A percentile compares a stretch with the other conserved stretches of the same genome.
Conservation (phyloP, 1,139 yeast species). For the Sporopachydermia cereana region DNA sequence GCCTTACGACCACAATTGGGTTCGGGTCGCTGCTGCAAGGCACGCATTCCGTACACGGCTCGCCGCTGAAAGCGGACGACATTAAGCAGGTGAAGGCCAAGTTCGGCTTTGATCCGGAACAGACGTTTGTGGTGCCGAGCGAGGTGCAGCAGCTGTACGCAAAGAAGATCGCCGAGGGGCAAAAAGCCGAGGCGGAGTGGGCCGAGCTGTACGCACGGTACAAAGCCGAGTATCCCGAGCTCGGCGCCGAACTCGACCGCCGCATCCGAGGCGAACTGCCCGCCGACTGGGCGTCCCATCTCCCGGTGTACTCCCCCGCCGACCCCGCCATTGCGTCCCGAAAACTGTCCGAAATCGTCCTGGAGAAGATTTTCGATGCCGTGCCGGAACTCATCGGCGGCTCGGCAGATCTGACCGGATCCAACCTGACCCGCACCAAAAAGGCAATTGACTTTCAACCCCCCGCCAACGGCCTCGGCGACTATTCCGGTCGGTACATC, state of each 20-base stretch:
- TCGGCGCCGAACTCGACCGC: constrained; percentile 73
- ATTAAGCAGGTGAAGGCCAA: constrained; percentile 73
- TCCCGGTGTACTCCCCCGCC: constrained; percentile 69
- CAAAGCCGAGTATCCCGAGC: constrained; percentile 59
- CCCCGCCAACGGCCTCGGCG: constrained; percentile 70
- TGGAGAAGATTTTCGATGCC: constrained; percentile 48
- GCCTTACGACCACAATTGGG: constrained; percentile 87
- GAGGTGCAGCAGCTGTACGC: constrained; percentile 70
- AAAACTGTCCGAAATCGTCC: constrained; percentile 81
- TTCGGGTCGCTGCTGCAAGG: constrained; percentile 84
- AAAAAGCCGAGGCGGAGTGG: constrained; percentile 66
- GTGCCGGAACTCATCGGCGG: constrained; percentile 95
- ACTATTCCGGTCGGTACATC: constrained; percentile 85
- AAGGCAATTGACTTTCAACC: constrained; percentile 92
- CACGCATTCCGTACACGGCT: constrained; percentile 91
- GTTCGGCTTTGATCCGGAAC: constrained; percentile 83
- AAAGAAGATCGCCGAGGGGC: constrained; percentile 47
- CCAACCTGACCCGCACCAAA: constrained; percentile 88
- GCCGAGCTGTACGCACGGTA: constrained; percentile 49
- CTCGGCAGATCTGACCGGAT: constrained; percentile 96
- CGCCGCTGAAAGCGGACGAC: constrained; percentile 93
- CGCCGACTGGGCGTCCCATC: constrained; percentile 61
- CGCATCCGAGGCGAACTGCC: constrained; percentile 80
- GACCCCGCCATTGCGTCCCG: constrained; percentile 90
- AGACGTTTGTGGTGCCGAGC: constrained; percentile 67